Conservation (phyloP, 768 basidiomycete genomes). For the Kockovaella imperatae region DNA sequence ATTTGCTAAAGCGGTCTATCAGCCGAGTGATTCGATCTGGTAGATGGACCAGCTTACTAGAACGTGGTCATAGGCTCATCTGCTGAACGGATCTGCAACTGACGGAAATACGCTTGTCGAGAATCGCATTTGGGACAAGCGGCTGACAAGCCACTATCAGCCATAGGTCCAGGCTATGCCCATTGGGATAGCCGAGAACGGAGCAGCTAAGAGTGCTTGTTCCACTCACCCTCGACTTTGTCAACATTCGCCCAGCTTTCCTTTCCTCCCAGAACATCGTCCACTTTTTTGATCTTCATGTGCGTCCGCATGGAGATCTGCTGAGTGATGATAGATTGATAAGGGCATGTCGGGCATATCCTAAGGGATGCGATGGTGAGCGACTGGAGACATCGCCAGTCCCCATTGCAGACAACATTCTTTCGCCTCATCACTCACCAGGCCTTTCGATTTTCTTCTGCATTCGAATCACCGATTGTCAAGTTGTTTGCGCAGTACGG, state of each 20-base stretch:
- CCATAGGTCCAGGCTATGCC: neutral
- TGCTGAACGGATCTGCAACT: slow-evolving; percentile 77
- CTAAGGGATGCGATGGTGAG: slow-evolving; percentile 43
- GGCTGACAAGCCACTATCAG: slow-evolving; percentile 43
- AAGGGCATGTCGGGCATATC: slow-evolving; percentile 72
- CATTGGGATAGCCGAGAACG: slow-evolving; percentile 34
- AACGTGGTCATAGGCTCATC: slow-evolving; percentile 47
- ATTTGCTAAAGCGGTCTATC: slow-evolving; percentile 29
- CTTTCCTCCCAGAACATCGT: slow-evolving; percentile 91
- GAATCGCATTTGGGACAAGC: slow-evolving; percentile 75
- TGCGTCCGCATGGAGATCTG: slow-evolving; percentile 89
- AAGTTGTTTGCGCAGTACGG: slow-evolving; percentile 77
- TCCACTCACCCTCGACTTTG: slow-evolving; percentile 60
- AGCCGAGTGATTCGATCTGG: neutral
- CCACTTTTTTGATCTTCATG: slow-evolving; percentile 79
- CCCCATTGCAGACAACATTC: neutral
- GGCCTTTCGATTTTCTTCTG: slow-evolving; percentile 32
- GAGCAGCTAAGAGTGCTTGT: neutral
- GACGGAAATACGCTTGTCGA: slow-evolving; percentile 82
- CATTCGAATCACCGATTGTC: slow-evolving; percentile 37
- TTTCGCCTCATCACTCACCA: slow-evolving; percentile 26
- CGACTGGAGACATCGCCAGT: neutral
- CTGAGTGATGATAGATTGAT: slow-evolving; percentile 85
- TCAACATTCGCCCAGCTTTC: slow-evolving; percentile 93
- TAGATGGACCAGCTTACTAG: slow-evolving; percentile 40